These are phyloP conservation scores for Neurospora tetraspora DNA, from an alignment of 495 filamentous ascomycete genomes.

Conservation along the genomic window DNA sequence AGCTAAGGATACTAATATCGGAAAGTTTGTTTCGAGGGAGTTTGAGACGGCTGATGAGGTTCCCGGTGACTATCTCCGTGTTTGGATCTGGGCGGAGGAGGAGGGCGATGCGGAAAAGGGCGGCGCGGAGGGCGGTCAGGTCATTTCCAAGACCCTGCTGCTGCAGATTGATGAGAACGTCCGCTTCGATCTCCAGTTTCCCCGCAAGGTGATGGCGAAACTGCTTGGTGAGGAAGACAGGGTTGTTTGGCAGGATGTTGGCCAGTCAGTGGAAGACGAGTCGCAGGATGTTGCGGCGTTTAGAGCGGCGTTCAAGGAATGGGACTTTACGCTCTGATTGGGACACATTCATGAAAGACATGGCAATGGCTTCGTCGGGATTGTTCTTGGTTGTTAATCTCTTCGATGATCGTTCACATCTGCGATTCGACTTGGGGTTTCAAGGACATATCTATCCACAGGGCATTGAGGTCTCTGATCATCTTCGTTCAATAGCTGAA, in stretches of 20 bases:
- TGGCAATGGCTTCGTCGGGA: background rate
- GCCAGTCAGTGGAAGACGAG: slow-evolving; percentile 68
- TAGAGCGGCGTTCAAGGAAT: slow-evolving; percentile 73
- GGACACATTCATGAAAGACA: background rate
- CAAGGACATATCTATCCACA: background rate
- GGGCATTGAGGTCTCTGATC: background rate
- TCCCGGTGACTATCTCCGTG: slow-evolving; percentile 67
- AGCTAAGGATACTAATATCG: slow-evolving; percentile 66
- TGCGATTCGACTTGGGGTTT: background rate
- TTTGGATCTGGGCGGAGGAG: slow-evolving; percentile 63
- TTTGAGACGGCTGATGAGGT: slow-evolving; percentile 28
- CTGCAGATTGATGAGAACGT: slow-evolving; percentile 36
- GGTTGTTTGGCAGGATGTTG: slow-evolving; percentile 72
- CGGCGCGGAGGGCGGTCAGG: slow-evolving; percentile 27
- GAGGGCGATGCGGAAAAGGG: slow-evolving; percentile 5
- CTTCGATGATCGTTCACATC: background rate
- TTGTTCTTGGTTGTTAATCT: background rate
- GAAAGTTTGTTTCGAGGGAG: slow-evolving; percentile 38
- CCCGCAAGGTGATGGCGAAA: slow-evolving; percentile 77
- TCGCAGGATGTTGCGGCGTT: slow-evolving; percentile 67
- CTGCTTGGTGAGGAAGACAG: slow-evolving; percentile 66
- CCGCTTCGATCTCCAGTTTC: slow-evolving; percentile 52
- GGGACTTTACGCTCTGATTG: slow-evolving; percentile 55
- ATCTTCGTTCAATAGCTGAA: background rate
- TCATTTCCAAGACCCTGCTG: slow-evolving; percentile 37